Evolutionary conservation across 2,329 filamentous ascomycete species (phyloP).

Genomic region (Rhexocercosporidium sp.): DNA sequence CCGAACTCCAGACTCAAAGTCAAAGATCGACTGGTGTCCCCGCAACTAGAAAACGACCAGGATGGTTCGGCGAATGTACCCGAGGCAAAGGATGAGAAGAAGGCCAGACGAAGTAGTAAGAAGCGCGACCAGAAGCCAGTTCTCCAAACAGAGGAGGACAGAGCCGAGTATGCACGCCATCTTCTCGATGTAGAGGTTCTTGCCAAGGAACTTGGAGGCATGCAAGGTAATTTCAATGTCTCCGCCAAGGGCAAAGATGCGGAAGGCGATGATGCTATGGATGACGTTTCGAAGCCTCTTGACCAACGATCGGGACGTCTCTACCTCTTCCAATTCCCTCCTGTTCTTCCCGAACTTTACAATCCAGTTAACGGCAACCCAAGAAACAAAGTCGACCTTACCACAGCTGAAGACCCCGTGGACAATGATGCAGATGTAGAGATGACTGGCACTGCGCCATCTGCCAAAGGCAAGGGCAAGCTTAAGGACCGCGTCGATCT

Average conservation of each 20-base stretch:
- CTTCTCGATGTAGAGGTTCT: conserved; percentile 52
- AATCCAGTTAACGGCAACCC: conserved; percentile 36
- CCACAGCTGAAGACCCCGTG: conserved; percentile 12
- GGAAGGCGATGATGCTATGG: conserved; percentile 46
- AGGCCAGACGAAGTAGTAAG: conserved; percentile 20
- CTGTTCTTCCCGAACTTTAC: conserved; percentile 60
- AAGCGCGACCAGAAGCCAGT: conserved; percentile 43
- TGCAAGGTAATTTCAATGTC: conserved; percentile 31
- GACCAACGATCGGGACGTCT: conserved; percentile 56
- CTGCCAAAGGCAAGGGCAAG: conserved; percentile 23
- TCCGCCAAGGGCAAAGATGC: conserved; percentile 41
- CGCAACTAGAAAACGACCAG: background rate
- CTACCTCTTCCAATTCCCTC: conserved; percentile 70
- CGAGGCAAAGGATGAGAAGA: conserved; percentile 19
- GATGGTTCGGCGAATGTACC: background rate
- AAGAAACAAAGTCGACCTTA: conserved; percentile 3
- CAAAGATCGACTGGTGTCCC: conserved; percentile 14
- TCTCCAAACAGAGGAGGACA: conserved; percentile 58
- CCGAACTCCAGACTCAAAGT: conserved; percentile 20
- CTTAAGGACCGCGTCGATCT: conserved; percentile 27
- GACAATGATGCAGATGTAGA: conserved; percentile 21
- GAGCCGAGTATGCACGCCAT: conserved; percentile 54
- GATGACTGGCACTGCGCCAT: conserved; percentile 19
- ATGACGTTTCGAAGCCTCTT: conserved; percentile 22
- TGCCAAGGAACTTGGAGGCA: conserved; percentile 51